phyloP scores from a whole-genome alignment of 1,139 yeast genomes.

The Diutina sp. region DNA sequence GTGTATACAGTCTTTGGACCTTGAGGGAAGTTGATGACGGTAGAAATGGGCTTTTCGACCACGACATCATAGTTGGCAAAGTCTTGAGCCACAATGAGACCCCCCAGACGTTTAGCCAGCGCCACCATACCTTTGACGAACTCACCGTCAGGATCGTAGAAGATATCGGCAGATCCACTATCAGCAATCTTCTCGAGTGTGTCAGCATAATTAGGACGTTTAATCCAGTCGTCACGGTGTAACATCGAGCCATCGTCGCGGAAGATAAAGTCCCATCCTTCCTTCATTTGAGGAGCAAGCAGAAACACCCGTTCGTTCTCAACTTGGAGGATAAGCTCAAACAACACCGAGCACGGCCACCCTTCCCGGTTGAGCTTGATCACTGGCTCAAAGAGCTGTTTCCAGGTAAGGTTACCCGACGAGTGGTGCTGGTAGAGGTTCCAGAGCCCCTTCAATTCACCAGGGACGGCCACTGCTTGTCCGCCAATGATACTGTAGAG shows the following conservation, averaged over 20 bases:
- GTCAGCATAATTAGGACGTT: conserved; percentile 46
- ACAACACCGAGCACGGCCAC: conserved; percentile 31
- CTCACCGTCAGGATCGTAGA: conserved; percentile 77
- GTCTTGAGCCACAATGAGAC: conserved; percentile 50
- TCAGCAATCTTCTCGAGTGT: conserved; percentile 58
- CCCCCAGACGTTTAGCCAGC: conserved; percentile 37
- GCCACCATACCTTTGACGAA: conserved; percentile 44
- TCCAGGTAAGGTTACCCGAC: conserved; percentile 62
- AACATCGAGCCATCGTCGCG: conserved; percentile 14
- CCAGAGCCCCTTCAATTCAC: conserved; percentile 75
- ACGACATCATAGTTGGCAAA: conserved; percentile 47
- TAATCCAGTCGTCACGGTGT: conserved; percentile 6
- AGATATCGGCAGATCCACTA: conserved; percentile 64
- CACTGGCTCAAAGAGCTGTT: conserved; percentile 65
- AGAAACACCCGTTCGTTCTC: conserved; percentile 17
- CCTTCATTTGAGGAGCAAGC: conserved; percentile 11
- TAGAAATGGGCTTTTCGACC: conserved; percentile 42
- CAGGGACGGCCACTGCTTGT: conserved; percentile 76
- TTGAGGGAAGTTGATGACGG: conserved; percentile 19
- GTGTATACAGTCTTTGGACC: conserved; percentile 47
- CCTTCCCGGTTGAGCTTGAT: conserved; percentile 56
- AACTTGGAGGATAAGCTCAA: conserved; percentile 17
- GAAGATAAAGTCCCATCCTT: background rate
- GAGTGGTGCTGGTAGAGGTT: conserved; percentile 48
- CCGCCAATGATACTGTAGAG: conserved; percentile 62